Evolutionary conservation across 2,329 filamentous ascomycete species (phyloP).

Genomic region (Annulohypoxylon truncatum): DNA sequence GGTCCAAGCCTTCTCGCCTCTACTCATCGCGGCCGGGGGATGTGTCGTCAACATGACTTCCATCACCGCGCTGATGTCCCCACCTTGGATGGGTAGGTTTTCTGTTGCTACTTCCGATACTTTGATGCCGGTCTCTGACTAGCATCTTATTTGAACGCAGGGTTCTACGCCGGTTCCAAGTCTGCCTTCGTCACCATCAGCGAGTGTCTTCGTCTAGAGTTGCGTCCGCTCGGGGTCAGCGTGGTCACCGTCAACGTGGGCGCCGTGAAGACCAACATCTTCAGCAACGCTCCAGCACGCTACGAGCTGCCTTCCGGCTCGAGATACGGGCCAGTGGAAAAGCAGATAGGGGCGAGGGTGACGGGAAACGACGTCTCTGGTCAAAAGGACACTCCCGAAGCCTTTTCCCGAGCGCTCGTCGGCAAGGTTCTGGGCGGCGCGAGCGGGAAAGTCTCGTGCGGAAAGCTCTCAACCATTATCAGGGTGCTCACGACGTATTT

Average conservation of each 20-base stretch:
- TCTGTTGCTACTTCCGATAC: no score
- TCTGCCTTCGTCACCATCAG: conserved; percentile 38
- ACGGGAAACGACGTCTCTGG: neutral
- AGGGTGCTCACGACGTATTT: neutral
- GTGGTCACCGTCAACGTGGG: conserved; percentile 43
- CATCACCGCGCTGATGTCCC: conserved; percentile 21
- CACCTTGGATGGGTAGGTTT: conserved; percentile 38
- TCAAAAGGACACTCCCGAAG: neutral
- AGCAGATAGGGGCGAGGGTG: neutral
- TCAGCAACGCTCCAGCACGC: neutral
- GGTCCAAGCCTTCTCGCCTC: conserved; percentile 44
- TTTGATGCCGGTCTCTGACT: no score
- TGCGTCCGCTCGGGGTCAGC: conserved; percentile 41
- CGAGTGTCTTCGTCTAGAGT: conserved; percentile 44
- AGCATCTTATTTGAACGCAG: conserved; percentile 7
- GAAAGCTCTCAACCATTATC: neutral
- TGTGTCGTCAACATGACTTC: conserved; percentile 18
- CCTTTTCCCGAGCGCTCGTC: neutral
- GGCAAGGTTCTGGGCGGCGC: neutral
- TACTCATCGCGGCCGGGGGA: conserved; percentile 17
- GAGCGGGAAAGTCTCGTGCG: neutral
- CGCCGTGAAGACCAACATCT: neutral
- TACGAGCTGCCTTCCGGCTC: neutral
- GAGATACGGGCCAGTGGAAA: neutral
- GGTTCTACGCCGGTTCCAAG: conserved; percentile 44